phyloP scores from a whole-genome alignment of 345 rosid species.

The Anastatica hierochuntica region DNA sequence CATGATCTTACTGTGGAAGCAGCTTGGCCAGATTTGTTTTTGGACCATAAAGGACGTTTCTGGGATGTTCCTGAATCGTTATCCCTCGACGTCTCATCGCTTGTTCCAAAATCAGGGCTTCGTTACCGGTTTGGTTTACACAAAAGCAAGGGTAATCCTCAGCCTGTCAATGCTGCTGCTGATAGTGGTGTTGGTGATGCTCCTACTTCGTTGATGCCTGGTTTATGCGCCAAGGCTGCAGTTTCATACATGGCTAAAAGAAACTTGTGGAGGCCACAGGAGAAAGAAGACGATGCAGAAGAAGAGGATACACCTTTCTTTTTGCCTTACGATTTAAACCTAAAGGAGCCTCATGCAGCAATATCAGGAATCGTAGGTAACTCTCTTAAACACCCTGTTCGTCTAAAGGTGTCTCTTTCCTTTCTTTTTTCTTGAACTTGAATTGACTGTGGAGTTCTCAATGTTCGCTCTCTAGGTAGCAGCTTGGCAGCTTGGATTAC shows the following conservation, averaged over 20 bases:
- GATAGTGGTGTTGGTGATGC: constrained; percentile 26
- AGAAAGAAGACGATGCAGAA: constrained; percentile 27
- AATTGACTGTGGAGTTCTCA: background rate
- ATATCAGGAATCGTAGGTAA: constrained; percentile 68
- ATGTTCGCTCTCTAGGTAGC: constrained; percentile 36
- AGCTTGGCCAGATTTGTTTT: constrained; percentile 71
- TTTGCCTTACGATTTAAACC: constrained; percentile 51
- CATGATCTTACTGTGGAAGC: constrained; percentile 80
- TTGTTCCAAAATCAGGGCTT: constrained; percentile 46
- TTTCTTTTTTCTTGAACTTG: background rate
- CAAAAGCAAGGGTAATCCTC: constrained; percentile 51
- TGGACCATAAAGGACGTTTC: constrained; percentile 58
- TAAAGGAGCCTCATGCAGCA: constrained; percentile 65
- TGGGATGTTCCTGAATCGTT: constrained; percentile 91
- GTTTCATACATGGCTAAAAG: constrained; percentile 60
- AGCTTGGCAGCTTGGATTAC: constrained; percentile 51
- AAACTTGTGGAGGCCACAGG: constrained; percentile 60
- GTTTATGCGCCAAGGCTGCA: constrained; percentile 71
- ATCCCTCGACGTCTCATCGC: constrained; percentile 59
- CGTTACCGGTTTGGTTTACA: constrained; percentile 62
- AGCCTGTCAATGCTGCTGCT: constrained; percentile 26
- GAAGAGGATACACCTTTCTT: constrained; percentile 32
- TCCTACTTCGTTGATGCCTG: constrained; percentile 61
- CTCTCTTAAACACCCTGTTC: background rate
- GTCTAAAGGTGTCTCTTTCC: background rate